These are phyloP conservation scores for Epichloe scottii DNA, from an alignment of 2,329 filamentous ascomycete genomes.

Conservation along the genomic window DNA sequence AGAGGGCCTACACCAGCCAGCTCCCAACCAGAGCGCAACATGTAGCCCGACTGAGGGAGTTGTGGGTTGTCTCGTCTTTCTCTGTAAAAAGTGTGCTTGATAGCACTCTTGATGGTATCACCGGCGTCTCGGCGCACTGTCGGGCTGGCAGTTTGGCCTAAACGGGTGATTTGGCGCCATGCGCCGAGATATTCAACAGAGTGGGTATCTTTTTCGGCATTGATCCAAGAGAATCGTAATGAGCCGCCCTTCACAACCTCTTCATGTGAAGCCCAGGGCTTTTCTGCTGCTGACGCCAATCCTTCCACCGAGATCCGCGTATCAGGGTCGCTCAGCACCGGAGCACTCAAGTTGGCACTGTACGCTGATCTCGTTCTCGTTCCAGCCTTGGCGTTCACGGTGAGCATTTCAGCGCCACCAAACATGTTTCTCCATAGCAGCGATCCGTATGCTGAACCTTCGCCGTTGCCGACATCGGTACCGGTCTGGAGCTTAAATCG, in stretches of 20 bases:
- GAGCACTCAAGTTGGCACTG: slow-evolving; percentile 72
- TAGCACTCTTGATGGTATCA: slow-evolving; percentile 77
- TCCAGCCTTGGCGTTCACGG: slow-evolving; percentile 75
- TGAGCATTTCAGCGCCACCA: slow-evolving; percentile 82
- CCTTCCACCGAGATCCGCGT: slow-evolving; percentile 67
- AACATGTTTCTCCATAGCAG: slow-evolving; percentile 83
- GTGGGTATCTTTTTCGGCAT: slow-evolving; percentile 52
- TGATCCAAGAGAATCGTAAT: slow-evolving; percentile 65
- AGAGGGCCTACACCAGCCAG: slow-evolving; percentile 79
- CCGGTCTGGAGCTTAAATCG: slow-evolving; percentile 84
- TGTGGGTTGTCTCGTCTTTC: slow-evolving; percentile 78
- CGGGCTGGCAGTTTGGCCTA: slow-evolving; percentile 64
- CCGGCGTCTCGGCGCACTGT: slow-evolving; percentile 76
- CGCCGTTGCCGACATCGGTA: slow-evolving; percentile 84
- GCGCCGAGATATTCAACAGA: slow-evolving; percentile 67
- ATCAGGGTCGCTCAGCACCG: slow-evolving; percentile 74
- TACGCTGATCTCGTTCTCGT: slow-evolving; percentile 88
- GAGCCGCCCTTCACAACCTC: slow-evolving; percentile 72
- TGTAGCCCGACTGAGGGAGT: slow-evolving; percentile 70
- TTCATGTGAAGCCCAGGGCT: slow-evolving; percentile 89
- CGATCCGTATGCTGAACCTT: slow-evolving; percentile 87
- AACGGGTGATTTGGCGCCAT: slow-evolving; percentile 80
- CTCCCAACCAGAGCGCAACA: slow-evolving; percentile 66
- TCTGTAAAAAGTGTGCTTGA: slow-evolving; percentile 68
- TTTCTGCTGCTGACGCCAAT: slow-evolving; percentile 71